These are phyloP conservation scores for Ophiostoma sp. DNA, from an alignment of 2,329 filamentous ascomycete species.

Conservation along the genomic window DNA sequence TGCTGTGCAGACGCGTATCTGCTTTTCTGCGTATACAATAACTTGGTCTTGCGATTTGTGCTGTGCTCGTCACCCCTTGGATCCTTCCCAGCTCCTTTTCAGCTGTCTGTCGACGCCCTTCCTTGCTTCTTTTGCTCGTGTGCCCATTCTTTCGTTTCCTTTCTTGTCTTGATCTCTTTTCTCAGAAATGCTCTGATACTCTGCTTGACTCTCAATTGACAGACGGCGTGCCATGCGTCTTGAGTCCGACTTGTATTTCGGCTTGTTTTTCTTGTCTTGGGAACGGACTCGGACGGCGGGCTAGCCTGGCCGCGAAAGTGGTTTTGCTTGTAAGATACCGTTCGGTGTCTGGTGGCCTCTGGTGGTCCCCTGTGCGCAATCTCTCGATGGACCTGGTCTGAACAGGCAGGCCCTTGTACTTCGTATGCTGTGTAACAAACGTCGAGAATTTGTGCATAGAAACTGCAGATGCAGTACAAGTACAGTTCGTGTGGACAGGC, in stretches of 20 bases:
- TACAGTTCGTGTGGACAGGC: neutral
- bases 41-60: neutral
- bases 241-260: neutral
- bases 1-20: slow-evolving; percentile 9
- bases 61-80: neutral
- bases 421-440: neutral
- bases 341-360: neutral
- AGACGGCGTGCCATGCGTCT: neutral
- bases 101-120: neutral
- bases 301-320: neutral
- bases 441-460: neutral
- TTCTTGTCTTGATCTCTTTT: neutral
- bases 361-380: neutral
- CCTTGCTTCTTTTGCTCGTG: neutral
- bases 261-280: neutral
- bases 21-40: neutral
- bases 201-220: neutral
- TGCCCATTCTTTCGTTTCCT: neutral
- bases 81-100: neutral
- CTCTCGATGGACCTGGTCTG: neutral
- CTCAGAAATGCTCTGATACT: neutral
- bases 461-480: neutral
- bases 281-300: neutral
- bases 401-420: slow-evolving; percentile 5
- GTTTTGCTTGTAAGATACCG: neutral